Evolutionary conservation across 2,329 filamentous ascomycete genomes (phyloP), one percentile per base, ranked within the genome.

Genomic region (Fusarium chlamydosporum): DNA sequence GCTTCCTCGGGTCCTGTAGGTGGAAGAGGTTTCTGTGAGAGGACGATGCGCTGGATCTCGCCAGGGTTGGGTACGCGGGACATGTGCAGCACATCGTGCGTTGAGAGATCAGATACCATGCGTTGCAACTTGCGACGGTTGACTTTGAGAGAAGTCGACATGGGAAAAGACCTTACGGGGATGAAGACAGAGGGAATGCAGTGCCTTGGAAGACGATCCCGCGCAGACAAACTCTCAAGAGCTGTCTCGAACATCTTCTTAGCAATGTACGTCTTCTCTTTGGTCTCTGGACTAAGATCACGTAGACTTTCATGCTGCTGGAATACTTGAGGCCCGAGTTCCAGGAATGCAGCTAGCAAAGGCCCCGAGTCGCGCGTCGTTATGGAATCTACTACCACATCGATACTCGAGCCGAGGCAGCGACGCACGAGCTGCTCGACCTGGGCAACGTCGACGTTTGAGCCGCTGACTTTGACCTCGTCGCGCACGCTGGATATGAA

Each of bases 121-220:
- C 80, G 82, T 57, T 83, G 82, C 9, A 87, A 79, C 53, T 81
- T 81, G 18, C 80, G 77, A 3, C 83, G 79, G 66, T 86, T 82
- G 40, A 86, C 79, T 67, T 87, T 84, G 53, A 86, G 78, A 0
- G 83, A 84, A 0, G 80, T 77, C 0, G 84, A 86, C 23, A 86
- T 71, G 0, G 85, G 85, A 20, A 87, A 78, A 12, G 78, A 72
- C 45, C 79, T 79, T 23, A 87, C 75, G 0, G 85, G 85, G 4
- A 88, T 79, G 48, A 83, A 86, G 4, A 82, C 77, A 1, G 79
- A 76, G 0, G 85, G 85, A n/a, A 85, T 76, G 71, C 82, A 81
- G 51, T 82, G 77, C 3, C 73, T 70, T 0, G 83, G 78, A 4
- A 84, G 75, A 3, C 68, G 51, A 20, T 53, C 4, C 42, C 34